Evolutionary conservation across 768 basidiomycete species (phyloP), one percentile per base, ranked within the genome.

Genomic region (Clitopilus passeckerianus): DNA sequence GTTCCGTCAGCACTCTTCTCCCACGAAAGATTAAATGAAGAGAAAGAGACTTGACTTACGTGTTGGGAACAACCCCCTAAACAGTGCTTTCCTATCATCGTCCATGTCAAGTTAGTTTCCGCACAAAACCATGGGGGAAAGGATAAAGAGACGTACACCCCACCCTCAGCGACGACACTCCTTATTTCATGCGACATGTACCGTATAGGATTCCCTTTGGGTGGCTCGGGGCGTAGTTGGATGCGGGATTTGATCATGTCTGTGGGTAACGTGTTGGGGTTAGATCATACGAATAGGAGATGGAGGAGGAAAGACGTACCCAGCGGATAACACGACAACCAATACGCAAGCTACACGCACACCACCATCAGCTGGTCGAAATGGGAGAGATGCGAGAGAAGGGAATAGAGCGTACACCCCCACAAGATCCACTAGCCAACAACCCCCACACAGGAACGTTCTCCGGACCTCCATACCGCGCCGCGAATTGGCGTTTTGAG

Each of bases 211-310:
- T 83, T 86, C 1, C 92, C 84, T 35, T 74, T 75, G 8, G 93
- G 93, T 0, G 95, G 93, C 1, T 77, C 83, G 0, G 80, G 67
- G 0, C 91, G 85, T 6, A 95, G 80, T 66, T 98, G 95, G 9
- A 97, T 79, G 34, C 93, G 86, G 4, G 93, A 95, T 75, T 98
- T 98, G 33, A 95, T 83, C 5, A 97, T 91, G 63, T 98, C 95
- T 90, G 20, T 18, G 12, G 6, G 23, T 53, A 53, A 27, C n/a
- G n/a, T n/a, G n/a, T n/a, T n/a, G n/a, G n/a, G n/a, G n/a, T n/a
- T n/a, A n/a, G n/a, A 44, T 18, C 9, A 5, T 35, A n/a, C 43
- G 37, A 54, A 57, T 18, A 5, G 16, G 43, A 41, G 56, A 12
- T 5, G 46, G 20, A 5, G 14, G 41, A 41, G 56, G 5, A 50